Percentiles rank a stretch among this genome's conserved stretches.
Evolutionary conservation across 768 basidiomycete genomes (phyloP).

Genomic region (Tulasnella sp.): DNA sequence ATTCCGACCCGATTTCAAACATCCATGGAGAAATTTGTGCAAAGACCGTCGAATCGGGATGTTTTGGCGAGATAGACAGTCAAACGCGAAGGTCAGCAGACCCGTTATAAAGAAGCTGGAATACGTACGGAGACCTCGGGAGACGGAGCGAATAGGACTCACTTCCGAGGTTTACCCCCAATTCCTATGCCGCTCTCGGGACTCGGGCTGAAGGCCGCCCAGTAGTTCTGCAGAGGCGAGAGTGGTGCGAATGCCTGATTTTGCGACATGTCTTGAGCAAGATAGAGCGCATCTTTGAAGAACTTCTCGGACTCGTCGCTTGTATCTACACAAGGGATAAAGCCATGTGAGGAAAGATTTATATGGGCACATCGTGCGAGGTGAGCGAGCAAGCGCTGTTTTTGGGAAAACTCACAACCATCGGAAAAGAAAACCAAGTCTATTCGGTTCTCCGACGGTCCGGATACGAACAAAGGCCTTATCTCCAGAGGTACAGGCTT

Average conservation of each 20-base stretch:
- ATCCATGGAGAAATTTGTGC: background rate
- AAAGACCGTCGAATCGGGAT: background rate
- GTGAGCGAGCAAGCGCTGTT: background rate
- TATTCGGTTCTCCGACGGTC: slow-evolving; percentile 51
- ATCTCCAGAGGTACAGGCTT: background rate
- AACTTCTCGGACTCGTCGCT: slow-evolving; percentile 49
- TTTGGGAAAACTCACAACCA: slow-evolving; percentile 43
- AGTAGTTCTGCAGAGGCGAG: slow-evolving; percentile 65
- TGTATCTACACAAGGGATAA: slow-evolving; percentile 34
- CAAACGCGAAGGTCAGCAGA: background rate
- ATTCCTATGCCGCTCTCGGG: slow-evolving; percentile 31
- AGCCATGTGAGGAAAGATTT: background rate
- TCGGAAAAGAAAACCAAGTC: slow-evolving; percentile 70
- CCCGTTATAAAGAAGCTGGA: background rate
- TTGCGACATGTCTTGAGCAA: slow-evolving; percentile 55
- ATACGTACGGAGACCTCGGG: background rate
- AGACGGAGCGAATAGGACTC: background rate
- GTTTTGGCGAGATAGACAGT: background rate
- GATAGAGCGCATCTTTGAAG: slow-evolving; percentile 48
- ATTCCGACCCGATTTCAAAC: background rate
- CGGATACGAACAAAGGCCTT: slow-evolving; percentile 45
- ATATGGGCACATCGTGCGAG: background rate
- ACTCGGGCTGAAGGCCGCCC: slow-evolving; percentile 69
- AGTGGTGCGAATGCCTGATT: slow-evolving; percentile 73
- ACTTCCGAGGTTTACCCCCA: slow-evolving; percentile 25